Evolutionary conservation across 768 basidiomycete species (phyloP).

Genomic region (Terana coerulea): DNA sequence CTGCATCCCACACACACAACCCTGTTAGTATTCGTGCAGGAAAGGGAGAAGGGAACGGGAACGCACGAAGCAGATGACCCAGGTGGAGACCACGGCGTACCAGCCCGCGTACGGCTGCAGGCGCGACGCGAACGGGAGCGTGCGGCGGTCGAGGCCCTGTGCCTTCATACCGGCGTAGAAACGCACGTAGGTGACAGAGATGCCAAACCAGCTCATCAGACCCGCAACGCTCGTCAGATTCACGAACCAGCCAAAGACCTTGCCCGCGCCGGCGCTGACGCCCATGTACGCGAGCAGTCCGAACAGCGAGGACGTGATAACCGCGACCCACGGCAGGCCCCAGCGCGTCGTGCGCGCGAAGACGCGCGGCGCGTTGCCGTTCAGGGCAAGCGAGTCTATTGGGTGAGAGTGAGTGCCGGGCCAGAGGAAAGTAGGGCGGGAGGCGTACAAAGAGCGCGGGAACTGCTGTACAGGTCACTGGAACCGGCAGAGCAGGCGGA

Average conservation of each 20-base stretch:
- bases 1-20: slow-evolving; percentile 16
- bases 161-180: slow-evolving; percentile 80
- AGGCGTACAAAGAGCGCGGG: slow-evolving; percentile 74
- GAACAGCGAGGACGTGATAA: slow-evolving; percentile 68
- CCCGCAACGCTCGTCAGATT: slow-evolving; percentile 48
- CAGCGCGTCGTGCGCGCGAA: slow-evolving; percentile 65
- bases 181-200: slow-evolving; percentile 50
- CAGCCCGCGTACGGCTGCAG: slow-evolving; percentile 77
- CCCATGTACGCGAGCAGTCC: slow-evolving; percentile 81
- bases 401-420: background rate
- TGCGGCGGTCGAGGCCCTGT: slow-evolving; percentile 71
- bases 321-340: slow-evolving; percentile 75
- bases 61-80: slow-evolving; percentile 62
- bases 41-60: background rate
- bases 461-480: slow-evolving; percentile 86
- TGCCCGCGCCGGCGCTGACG: slow-evolving; percentile 57
- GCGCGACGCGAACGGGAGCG: slow-evolving; percentile 64
- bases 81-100: slow-evolving; percentile 31
- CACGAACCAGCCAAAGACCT: slow-evolving; percentile 69
- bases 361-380: slow-evolving; percentile 79
- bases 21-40: background rate
- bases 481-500: slow-evolving; percentile 93
- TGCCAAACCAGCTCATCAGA: slow-evolving; percentile 47
- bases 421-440: background rate
- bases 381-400: slow-evolving; percentile 74